Base-by-base conservation (phyloP, 2,329 filamentous ascomycete genomes). In the Arthrobotrys sinensis region DNA sequence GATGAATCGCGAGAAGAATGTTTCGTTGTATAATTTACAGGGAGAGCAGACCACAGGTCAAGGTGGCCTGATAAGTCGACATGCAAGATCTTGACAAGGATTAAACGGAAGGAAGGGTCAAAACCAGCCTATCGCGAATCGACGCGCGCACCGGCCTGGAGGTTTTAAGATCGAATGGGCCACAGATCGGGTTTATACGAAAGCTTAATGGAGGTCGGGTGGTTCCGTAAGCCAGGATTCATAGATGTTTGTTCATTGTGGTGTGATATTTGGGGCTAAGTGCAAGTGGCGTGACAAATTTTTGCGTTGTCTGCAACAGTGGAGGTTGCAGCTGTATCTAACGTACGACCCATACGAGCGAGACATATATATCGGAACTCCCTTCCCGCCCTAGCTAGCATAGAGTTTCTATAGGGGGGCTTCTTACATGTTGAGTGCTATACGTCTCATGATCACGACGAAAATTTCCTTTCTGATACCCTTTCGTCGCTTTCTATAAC, bases 361-460 rank as follows among this genome's bases (percentile, higher is more conserved):
- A 38, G 40, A 46, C 21, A 50, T 67, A 68, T 69, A 67, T 75
- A 76, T 76, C 71, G 63, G 71, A 69, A 68, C 53, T 52, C 63
- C 52, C 71, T 76, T 76, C 71, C 71, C 60, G 34, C 45, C 71
- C 52, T 53, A 43, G 63, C 63, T 45, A 45, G 34, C 24, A 21
- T 21, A 38, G 14, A 11, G 36, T 69, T 48, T 60, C 24, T 11
- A 19, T 55, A 43, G 10, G 43, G 46, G 57, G 32, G 43, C 43
- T 68, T 60, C 55, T 64, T 76, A 66, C 71, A 46, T 46, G 50
- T 50, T 24, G 60, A 53, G 46, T 52, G 52, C 50, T 60, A 72
- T 78, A 64, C 75, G 67, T 78, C 75, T 62, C 67, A 71, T 78
- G 75, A 78, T 72, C 67, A 65, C 62, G 67, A 71, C 62, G 40